Evolutionary conservation across 164 flowering plant species (phyloP).

Genomic region (Nymphaea colorata): DNA sequence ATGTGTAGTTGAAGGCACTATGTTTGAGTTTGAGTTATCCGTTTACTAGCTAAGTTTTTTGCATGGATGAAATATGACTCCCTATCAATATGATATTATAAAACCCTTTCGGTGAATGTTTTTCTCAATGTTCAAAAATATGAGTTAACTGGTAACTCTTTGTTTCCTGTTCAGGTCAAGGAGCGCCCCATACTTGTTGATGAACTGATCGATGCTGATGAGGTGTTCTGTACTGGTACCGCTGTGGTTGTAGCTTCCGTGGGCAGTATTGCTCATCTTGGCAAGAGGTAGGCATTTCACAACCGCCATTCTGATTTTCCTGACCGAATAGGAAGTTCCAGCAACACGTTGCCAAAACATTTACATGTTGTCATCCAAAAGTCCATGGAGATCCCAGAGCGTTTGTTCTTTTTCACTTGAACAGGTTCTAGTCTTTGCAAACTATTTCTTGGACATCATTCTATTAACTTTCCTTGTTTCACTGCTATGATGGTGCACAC

Average conservation of each 20-base stretch:
- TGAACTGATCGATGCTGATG: constrained; percentile 64
- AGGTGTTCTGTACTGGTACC: constrained; percentile 90
- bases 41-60: not conserved
- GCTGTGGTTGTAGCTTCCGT: constrained; percentile 75
- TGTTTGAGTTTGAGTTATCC: not conserved
- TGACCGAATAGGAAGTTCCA: not conserved
- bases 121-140: not conserved
- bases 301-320: not conserved
- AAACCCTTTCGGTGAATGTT: not conserved
- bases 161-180: constrained; percentile 39
- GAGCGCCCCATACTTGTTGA: constrained; percentile 54
- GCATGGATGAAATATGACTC: not conserved
- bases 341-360: not conserved
- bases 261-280: constrained; percentile 52
- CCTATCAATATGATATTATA: no score
- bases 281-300: constrained; percentile 41
- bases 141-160: not conserved
- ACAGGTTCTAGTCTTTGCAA: no score
- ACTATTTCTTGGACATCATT: no score
- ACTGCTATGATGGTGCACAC: no score
- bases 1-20: no score
- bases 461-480: no score
- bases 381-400: not conserved
- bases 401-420: no score
- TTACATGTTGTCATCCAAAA: not conserved